Conservation (phyloP, 441 rosid genomes). For the Gossypium lobatum region DNA sequence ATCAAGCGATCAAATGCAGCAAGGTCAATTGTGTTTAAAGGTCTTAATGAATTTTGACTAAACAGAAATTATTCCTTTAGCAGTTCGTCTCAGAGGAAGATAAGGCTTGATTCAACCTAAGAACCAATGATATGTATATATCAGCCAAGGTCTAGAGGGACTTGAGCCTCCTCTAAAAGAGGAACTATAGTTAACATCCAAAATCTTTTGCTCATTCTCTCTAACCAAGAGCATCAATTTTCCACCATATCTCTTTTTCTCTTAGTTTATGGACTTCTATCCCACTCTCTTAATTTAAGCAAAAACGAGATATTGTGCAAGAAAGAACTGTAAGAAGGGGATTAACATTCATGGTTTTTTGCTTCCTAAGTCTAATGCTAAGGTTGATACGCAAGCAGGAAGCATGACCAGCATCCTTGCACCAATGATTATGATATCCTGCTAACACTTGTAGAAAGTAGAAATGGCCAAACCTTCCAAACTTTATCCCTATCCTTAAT, state of each 20-base stretch:
- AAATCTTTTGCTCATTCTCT: neutral
- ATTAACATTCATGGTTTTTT: neutral
- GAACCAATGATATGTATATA: conserved; percentile 3
- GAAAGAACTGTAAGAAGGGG: neutral
- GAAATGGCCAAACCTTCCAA: neutral
- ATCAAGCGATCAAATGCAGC: neutral
- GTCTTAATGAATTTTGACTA: neutral
- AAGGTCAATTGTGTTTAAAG: neutral
- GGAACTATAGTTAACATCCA: neutral
- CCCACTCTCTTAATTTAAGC: neutral
- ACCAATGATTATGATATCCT: neutral
- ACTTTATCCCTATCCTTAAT: neutral
- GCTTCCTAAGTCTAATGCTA: neutral
- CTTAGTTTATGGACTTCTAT: neutral
- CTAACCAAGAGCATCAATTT: neutral
- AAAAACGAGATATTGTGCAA: neutral
- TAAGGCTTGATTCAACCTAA: neutral
- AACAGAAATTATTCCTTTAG: neutral
- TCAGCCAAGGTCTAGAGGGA: neutral
- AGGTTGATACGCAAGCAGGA: neutral
- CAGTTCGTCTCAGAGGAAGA: neutral
- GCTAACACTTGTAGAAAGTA: neutral
- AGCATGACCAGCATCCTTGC: neutral
- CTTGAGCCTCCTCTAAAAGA: neutral
- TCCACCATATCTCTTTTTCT: neutral